Conservation (phyloP, 257 asterid species). For the Salvia hispanica region DNA sequence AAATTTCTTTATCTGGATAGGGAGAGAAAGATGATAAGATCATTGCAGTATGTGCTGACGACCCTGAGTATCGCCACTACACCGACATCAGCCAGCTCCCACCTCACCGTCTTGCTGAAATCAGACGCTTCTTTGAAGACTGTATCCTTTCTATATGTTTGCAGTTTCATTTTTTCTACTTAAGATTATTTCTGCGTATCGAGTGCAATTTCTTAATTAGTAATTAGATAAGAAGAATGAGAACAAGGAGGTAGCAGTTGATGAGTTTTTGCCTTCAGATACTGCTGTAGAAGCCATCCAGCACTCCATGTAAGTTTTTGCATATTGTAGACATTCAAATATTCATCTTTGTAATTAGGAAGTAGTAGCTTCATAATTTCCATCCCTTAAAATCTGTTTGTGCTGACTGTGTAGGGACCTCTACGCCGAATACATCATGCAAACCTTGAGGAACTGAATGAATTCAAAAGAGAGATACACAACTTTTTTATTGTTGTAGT, state of each 20-base stretch:
- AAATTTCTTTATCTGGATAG: conserved; percentile 23
- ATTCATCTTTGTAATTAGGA: not conserved
- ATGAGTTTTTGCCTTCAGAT: conserved; percentile 54
- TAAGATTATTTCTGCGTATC: not conserved
- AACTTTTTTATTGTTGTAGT: not conserved
- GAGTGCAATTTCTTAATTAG: conserved; percentile 32
- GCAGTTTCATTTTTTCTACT: not conserved
- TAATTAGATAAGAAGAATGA: conserved; percentile 68
- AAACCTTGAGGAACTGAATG: conserved; percentile 54
- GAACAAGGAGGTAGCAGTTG: conserved; percentile 73
- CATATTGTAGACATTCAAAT: not conserved
- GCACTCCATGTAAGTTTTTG: conserved; percentile 59
- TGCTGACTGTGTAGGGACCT: conserved; percentile 60
- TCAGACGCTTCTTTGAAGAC: conserved; percentile 65
- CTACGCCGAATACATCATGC: conserved; percentile 77
- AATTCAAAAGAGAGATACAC: not conserved
- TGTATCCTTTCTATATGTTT: conserved; percentile 48
- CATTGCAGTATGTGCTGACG: conserved; percentile 70
- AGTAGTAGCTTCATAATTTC: not conserved
- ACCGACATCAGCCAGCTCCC: conserved; percentile 61
- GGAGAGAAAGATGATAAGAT: conserved; percentile 71
- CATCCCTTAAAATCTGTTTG: not conserved
- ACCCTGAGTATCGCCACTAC: conserved; percentile 63
- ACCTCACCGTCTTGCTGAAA: conserved; percentile 65
- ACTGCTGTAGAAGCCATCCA: conserved; percentile 57